Conservation (phyloP, 768 basidiomycete species). For the Suillus decipiens region DNA sequence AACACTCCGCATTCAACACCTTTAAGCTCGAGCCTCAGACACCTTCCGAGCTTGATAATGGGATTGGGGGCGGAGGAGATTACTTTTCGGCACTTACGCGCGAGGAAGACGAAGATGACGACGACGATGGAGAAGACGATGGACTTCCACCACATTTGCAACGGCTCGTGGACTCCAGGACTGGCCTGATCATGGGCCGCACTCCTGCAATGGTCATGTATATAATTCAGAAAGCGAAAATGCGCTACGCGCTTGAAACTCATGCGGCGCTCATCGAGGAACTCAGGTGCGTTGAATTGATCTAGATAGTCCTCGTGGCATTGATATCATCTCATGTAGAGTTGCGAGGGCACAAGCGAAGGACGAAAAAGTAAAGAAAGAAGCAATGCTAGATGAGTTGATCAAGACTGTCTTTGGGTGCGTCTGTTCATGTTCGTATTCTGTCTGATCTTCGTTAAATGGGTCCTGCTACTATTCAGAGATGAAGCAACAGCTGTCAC, state of each 20-base stretch:
- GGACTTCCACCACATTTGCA: conserved; percentile 56
- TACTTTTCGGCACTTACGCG: conserved; percentile 31
- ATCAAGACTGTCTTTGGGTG: conserved; percentile 55
- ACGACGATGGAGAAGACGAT: conserved; percentile 42
- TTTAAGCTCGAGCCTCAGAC: conserved; percentile 65
- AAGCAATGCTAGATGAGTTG: conserved; percentile 56
- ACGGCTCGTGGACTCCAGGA: conserved; percentile 52
- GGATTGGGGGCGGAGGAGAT: conserved; percentile 31
- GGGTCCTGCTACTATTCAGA: conserved; percentile 15
- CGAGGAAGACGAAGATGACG: conserved; percentile 21
- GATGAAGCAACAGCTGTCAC: conserved; percentile 29
- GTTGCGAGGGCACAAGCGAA: conserved; percentile 51
- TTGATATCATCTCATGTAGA: conserved; percentile 21
- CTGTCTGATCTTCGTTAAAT: background rate
- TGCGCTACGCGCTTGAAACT: conserved; percentile 65
- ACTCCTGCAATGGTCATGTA: conserved; percentile 74
- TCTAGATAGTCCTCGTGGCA: background rate
- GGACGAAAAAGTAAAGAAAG: conserved; percentile 59
- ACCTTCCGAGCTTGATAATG: conserved; percentile 33
- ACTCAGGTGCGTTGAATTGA: conserved; percentile 37
- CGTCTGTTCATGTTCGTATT: conserved; percentile 22
- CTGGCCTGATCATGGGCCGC: conserved; percentile 68
- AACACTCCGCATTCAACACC: conserved; percentile 47
- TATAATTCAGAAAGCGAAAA: conserved; percentile 68
- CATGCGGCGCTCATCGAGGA: conserved; percentile 69